Percentiles rank a stretch among this genome's conserved stretches.
These are phyloP conservation scores for Globisporangium heterothallicum DNA, from an alignment of 352 stramenopile genomes.

Conservation along the genomic window DNA sequence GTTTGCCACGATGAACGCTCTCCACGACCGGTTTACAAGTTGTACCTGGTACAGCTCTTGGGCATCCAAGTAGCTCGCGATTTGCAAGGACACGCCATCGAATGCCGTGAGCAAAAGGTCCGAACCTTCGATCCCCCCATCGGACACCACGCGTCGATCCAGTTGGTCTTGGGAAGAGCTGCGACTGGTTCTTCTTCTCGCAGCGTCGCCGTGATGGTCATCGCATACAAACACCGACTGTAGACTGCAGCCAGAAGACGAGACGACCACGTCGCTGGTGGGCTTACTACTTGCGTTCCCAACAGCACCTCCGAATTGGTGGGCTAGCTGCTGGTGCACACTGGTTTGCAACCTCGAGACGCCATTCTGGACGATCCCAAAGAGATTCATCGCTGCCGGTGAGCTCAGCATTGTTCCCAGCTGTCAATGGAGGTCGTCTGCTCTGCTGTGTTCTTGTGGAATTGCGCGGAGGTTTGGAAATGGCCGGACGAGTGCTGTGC, in stretches of 20 bases:
- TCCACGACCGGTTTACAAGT: constrained; percentile 36
- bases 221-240: constrained; percentile 9
- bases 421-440: background rate
- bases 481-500: background rate
- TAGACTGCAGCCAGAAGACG: constrained; percentile 2
- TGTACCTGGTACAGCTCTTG: constrained; percentile 36
- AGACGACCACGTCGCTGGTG: background rate
- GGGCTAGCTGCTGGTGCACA: constrained; percentile 30
- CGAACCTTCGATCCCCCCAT: constrained; percentile 1
- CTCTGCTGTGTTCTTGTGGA: background rate
- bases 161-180: too few species aligned
- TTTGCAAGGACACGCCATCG: constrained; percentile 42
- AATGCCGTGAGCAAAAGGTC: constrained; percentile 31
- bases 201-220: background rate
- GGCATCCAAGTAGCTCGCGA: constrained; percentile 48
- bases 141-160: too few species aligned
- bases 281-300: constrained; percentile 8
- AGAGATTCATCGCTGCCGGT: constrained; percentile 18
- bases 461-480: background rate
- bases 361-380: constrained; percentile 28
- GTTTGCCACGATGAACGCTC: constrained; percentile 31
- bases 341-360: constrained; percentile 27
- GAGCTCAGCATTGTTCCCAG: constrained; percentile 4
- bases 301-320: constrained; percentile 16
- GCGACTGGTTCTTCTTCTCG: background rate